A percentile compares a stretch with the other conserved stretches of the same genome.
These are phyloP conservation scores for Apiospora arundinis DNA, from an alignment of 2,329 filamentous ascomycete species.

Conservation along the genomic window DNA sequence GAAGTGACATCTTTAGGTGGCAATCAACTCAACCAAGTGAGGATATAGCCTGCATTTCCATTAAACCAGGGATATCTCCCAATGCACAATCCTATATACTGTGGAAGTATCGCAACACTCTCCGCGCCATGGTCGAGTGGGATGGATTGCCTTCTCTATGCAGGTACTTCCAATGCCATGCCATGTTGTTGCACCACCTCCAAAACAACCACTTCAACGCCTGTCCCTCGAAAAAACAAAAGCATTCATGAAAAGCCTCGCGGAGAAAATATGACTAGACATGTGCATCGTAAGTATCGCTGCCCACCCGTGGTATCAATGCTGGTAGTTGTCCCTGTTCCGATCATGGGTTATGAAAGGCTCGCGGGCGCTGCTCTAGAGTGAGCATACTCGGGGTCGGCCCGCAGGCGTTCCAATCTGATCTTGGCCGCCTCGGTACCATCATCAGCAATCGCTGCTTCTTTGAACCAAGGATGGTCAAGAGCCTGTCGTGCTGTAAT, in stretches of 20 bases:
- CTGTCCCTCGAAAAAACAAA: constrained; percentile 18
- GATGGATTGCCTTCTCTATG: constrained; percentile 21
- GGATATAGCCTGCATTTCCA: constrained; percentile 22
- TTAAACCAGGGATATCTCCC: constrained; percentile 22
- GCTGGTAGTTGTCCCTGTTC: constrained; percentile 25
- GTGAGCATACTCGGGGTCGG: constrained; percentile 45
- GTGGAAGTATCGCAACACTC: constrained; percentile 14
- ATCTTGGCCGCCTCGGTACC: constrained; percentile 73
- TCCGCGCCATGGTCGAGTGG: constrained; percentile 11
- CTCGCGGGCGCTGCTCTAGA: constrained; percentile 23
- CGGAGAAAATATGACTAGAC: constrained; percentile 13
- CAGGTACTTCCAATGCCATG: constrained; percentile 19
- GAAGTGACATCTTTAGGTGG: neutral
- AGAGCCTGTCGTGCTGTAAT: constrained; percentile 72
- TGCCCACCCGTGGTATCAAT: constrained; percentile 24
- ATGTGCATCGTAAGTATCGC: constrained; percentile 22
- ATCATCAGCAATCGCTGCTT: constrained; percentile 67
- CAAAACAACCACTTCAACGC: constrained; percentile 16
- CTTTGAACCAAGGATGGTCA: constrained; percentile 72
- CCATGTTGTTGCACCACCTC: constrained; percentile 4
- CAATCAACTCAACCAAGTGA: constrained; percentile 15
- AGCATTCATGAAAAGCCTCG: constrained; percentile 22
- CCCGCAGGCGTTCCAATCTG: constrained; percentile 57
- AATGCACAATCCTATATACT: constrained; percentile 26
- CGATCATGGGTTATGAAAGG: neutral